Evolutionary conservation across 352 stramenopile species (phyloP), one percentile per base, ranked within the genome.

Genomic region (Phytophthora syringae): DNA sequence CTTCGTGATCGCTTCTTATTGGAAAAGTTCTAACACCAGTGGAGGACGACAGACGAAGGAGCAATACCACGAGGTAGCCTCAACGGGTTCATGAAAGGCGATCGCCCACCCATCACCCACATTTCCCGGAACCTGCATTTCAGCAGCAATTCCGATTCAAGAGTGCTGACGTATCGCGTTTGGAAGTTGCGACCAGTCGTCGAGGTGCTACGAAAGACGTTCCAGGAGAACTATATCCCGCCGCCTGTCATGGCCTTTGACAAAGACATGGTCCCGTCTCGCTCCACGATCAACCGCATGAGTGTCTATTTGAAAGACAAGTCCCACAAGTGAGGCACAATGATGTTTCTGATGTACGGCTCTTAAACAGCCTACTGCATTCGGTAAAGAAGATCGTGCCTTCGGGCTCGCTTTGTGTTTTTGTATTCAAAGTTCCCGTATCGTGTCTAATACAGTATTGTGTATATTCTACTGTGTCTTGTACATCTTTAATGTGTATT

Each of bases 11-110:
- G 27, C 21, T 47, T 10, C 34, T 48, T 2, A 34, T 58, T 20
- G 51, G 36, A 60, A 13, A 60, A 60, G 22, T 25, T 60, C 16
- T 7, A 39, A 15, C 25, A 51, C 24, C 52, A 60, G 7, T 50
- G 52, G 52, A 60, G 40, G 27, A 50, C 52, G 2, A 51, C 52
- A 5, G 52, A 60, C 10, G 52, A 60, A 30, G 52, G 37, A 13
- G 22, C 28, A 25, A 28, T 48, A 7, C 28, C 52, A 20, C 20
- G 52, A 22, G 52, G 37, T 11, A 43, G 37, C 21, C 50, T 60
- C 22, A 40, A 40, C 3, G 5, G n/a, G 1, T 60, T 60, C 22
- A 40, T 60, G 21, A 30, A 21, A 15, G 37, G 52, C 22, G 52
- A 60, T 18, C 18, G 37, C 2, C 50, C n/a, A n/a, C n/a, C n/a